Evolutionary conservation across 2,329 filamentous ascomycete species (phyloP).

Genomic region (Colletotrichum tamarilloi): DNA sequence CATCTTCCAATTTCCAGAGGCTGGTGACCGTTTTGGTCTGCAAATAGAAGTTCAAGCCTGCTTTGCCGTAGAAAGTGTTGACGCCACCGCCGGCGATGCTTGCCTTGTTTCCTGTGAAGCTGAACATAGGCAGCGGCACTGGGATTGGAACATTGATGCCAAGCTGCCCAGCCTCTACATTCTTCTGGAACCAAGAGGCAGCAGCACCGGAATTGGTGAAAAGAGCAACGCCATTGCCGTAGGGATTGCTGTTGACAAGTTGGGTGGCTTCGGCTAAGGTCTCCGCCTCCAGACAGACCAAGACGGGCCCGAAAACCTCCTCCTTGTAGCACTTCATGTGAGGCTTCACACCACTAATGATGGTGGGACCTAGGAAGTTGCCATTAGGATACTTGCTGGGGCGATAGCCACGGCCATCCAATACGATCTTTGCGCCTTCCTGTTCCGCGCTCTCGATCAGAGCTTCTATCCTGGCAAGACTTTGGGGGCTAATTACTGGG

Average conservation of each 20-base stretch:
- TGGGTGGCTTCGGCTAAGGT: background rate
- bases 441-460: background rate
- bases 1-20: conserved; percentile 73
- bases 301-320: conserved; percentile 50
- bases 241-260: conserved; percentile 43
- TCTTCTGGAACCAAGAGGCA: conserved; percentile 45
- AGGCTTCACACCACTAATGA: conserved; percentile 46
- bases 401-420: background rate
- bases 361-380: conserved; percentile 44
- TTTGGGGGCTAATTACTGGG: background rate
- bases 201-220: conserved; percentile 46
- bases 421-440: background rate
- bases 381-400: background rate
- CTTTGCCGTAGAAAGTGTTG: conserved; percentile 79
- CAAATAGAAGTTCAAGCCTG: conserved; percentile 77
- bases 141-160: conserved; percentile 42
- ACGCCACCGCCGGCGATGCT: conserved; percentile 72
- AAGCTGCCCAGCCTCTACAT: conserved; percentile 42
- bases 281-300: conserved; percentile 43
- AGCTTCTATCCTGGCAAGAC: background rate
- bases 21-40: conserved; percentile 62
- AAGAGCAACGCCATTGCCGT: conserved; percentile 49
- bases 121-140: conserved; percentile 42
- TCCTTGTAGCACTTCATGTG: conserved; percentile 49
- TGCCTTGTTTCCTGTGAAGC: conserved; percentile 61